Percentiles rank a stretch among this genome's conserved stretches.
These are phyloP conservation scores for Xylariaceae sp. DNA, from an alignment of 2,329 filamentous ascomycete species.

Conservation along the genomic window DNA sequence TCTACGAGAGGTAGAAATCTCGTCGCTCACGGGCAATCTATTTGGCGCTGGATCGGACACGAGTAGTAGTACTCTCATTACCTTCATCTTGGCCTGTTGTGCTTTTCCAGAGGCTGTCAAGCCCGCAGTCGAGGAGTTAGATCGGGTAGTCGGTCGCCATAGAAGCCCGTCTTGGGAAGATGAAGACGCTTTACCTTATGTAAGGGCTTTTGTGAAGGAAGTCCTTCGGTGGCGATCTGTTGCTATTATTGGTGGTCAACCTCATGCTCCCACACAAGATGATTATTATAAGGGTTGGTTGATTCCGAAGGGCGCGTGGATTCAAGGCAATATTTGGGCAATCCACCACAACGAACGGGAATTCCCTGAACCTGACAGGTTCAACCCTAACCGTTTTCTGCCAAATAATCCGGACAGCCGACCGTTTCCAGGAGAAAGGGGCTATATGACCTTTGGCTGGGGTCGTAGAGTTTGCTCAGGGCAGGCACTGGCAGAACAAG, in stretches of 20 bases:
- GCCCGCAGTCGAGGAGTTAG: constrained; percentile 52
- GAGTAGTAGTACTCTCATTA: constrained; percentile 44
- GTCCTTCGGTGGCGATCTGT: constrained; percentile 55
- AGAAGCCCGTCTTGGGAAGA: constrained; percentile 50
- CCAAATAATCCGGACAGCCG: constrained; percentile 37
- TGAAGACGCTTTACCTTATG: constrained; percentile 47
- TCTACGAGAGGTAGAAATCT: constrained; percentile 44
- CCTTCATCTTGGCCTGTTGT: constrained; percentile 49
- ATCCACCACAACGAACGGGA: constrained; percentile 46
- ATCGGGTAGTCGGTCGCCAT: constrained; percentile 45
- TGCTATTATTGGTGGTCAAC: constrained; percentile 48
- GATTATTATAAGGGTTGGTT: constrained; percentile 46
- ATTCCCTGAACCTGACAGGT: constrained; percentile 46
- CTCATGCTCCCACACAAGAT: constrained; percentile 47
- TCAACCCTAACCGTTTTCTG: constrained; percentile 42
- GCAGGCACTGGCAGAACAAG: constrained; percentile 56
- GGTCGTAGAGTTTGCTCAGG: constrained; percentile 54
- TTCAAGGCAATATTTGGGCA: constrained; percentile 49
- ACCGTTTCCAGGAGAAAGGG: constrained; percentile 47
- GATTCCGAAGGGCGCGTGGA: constrained; percentile 49
- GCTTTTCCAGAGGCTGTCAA: constrained; percentile 45
- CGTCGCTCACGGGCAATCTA: constrained; percentile 45
- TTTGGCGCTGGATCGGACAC: constrained; percentile 51
- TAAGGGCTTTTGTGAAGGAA: constrained; percentile 55
- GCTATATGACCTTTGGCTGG: constrained; percentile 57